Percentiles rank a stretch among this genome's conserved stretches.
Conservation (phyloP, 768 basidiomycete species). For the Tricholoma sp. region DNA sequence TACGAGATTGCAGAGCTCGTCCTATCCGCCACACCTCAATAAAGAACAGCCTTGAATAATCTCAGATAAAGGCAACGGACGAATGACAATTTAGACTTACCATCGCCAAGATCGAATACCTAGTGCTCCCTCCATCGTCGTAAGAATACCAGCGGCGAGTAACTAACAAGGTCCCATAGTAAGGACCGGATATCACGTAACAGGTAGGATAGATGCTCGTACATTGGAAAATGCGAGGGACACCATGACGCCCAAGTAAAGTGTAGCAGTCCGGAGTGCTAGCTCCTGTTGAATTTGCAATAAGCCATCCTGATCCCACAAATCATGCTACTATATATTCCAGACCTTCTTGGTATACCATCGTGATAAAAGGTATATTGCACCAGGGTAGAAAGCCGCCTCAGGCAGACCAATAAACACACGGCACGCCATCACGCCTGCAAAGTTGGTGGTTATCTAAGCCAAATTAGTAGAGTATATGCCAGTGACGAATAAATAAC, state of each 20-base stretch:
- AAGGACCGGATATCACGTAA: neutral
- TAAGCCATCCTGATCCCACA: neutral
- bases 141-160: conserved; percentile 71
- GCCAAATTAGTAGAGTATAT: conserved; percentile 23
- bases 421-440: conserved; percentile 51
- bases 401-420: conserved; percentile 70
- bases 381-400: conserved; percentile 63
- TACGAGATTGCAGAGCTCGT: neutral
- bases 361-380: conserved; percentile 39
- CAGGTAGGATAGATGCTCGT: neutral
- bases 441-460: conserved; percentile 50
- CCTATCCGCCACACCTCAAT: conserved; percentile 44
- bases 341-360: conserved; percentile 55
- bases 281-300: conserved; percentile 41
- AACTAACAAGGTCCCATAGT: conserved; percentile 33
- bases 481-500: conserved; percentile 33
- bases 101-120: conserved; percentile 68
- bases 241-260: conserved; percentile 55
- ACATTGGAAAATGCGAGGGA: conserved; percentile 42
- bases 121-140: conserved; percentile 59
- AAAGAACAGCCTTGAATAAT: conserved; percentile 11
- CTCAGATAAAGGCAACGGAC: too few relatives aligned
- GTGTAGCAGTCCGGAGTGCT: conserved; percentile 54
- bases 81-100: conserved; percentile 26
- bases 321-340: neutral